These are phyloP conservation scores for Penicillium silybi DNA, from an alignment of 495 filamentous ascomycete species.

Conservation along the genomic window DNA sequence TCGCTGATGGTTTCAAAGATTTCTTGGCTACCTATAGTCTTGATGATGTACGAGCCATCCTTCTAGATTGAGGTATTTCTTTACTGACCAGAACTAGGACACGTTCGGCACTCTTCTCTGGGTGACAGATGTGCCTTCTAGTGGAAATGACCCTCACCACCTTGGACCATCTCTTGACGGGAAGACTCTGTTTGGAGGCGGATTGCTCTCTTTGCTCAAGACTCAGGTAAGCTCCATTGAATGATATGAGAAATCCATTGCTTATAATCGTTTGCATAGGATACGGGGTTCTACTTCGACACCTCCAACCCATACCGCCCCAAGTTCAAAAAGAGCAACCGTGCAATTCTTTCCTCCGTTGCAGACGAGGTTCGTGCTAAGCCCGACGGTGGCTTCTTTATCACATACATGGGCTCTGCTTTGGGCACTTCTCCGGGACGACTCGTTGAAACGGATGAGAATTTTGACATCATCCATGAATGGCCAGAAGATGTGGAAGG, in stretches of 20 bases:
- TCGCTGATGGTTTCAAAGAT: slow-evolving; percentile 26
- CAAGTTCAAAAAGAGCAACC: slow-evolving; percentile 56
- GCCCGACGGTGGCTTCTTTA: slow-evolving; percentile 61
- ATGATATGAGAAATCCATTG: too few relatives aligned
- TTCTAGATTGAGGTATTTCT: too few relatives aligned
- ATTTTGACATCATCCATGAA: slow-evolving; percentile 59
- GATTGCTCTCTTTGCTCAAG: slow-evolving; percentile 59
- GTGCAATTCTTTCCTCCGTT: slow-evolving; percentile 52
- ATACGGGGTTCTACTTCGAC: slow-evolving; percentile 64
- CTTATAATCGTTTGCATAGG: slow-evolving; percentile 28
- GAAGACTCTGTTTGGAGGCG: slow-evolving; percentile 57
- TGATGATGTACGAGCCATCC: slow-evolving; percentile 43
- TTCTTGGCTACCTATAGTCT: slow-evolving; percentile 59
- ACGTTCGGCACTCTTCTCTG: slow-evolving; percentile 58
- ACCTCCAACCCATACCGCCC: slow-evolving; percentile 54
- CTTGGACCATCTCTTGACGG: slow-evolving; percentile 55
- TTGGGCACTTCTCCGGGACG: slow-evolving; percentile 55
- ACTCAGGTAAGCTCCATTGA: slow-evolving; percentile 36
- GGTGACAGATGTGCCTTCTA: slow-evolving; percentile 56
- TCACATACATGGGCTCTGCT: slow-evolving; percentile 57
- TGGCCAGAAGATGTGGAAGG: slow-evolving; percentile 52
- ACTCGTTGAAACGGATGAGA: slow-evolving; percentile 55
- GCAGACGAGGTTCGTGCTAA: slow-evolving; percentile 62
- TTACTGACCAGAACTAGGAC: too few relatives aligned
- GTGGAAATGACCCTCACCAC: slow-evolving; percentile 61